phyloP scores from a whole-genome alignment of 176 grass and related monocot species.

The Musa schizocarpa region DNA sequence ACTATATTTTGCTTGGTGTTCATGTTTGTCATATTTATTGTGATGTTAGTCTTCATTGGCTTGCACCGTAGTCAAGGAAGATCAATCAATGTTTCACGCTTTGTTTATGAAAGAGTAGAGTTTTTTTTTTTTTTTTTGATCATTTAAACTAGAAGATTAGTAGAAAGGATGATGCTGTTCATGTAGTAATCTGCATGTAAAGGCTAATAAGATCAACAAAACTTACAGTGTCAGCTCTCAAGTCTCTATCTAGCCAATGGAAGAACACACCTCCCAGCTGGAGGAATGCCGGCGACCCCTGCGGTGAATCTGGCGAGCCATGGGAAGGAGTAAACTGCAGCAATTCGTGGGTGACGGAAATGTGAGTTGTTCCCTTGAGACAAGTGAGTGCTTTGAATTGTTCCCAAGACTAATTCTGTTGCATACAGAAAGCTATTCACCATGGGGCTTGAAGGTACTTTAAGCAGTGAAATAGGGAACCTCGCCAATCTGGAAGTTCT shows the following conservation, averaged over 20 bases:
- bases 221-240: slow-evolving; percentile 39
- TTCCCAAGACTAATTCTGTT: slow-evolving; percentile 1
- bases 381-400: not conserved
- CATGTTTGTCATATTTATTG: too few species aligned
- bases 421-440: slow-evolving; percentile 45
- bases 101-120: too few species aligned
- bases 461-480: slow-evolving; percentile 46
- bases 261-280: slow-evolving; percentile 50
- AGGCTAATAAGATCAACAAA: not conserved
- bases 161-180: not conserved
- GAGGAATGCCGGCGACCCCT: slow-evolving; percentile 50
- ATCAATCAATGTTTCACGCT: too few species aligned
- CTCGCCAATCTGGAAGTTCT: slow-evolving; percentile 38
- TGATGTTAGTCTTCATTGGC: too few species aligned
- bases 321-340: slow-evolving; percentile 58
- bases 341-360: slow-evolving; percentile 39
- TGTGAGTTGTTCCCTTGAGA: slow-evolving; percentile 34
- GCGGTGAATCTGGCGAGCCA: slow-evolving; percentile 23
- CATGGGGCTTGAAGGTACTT: slow-evolving; percentile 43
- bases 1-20: too few species aligned
- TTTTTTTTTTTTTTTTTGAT: too few species aligned
- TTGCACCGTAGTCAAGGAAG: too few species aligned
- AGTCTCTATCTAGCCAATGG: slow-evolving; percentile 45
- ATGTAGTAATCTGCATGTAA: not conserved
- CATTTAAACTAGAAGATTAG: too few species aligned